Evolutionary conservation across 225 moss, liverwort and hornwort species (phyloP).

Genomic region (Bryoerythrophyllum caledonicum): DNA sequence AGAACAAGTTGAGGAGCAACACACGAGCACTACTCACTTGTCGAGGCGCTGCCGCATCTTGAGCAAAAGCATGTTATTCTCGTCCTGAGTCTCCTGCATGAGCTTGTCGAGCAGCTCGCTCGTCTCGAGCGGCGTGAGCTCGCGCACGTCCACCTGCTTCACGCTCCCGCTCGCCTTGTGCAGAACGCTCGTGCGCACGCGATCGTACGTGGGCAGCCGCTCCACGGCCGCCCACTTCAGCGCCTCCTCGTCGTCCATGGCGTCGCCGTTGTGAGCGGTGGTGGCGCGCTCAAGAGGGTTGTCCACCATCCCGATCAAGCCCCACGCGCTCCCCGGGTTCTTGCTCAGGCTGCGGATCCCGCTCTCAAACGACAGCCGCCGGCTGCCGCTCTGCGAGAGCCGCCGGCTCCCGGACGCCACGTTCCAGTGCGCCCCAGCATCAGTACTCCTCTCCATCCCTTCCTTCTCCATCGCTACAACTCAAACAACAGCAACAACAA

Average conservation of each 20-base stretch:
- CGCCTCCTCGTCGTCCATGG: constrained; percentile 64
- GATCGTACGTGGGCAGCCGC: constrained; percentile 58
- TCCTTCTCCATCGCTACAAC: constrained; percentile 14
- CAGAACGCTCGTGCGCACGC: constrained; percentile 49
- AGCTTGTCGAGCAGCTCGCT: constrained; percentile 47
- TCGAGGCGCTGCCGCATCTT: constrained; percentile 53
- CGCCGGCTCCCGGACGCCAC: constrained; percentile 1
- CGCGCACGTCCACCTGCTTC: constrained; percentile 51
- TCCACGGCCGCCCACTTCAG: constrained; percentile 59
- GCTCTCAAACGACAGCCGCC: constrained; percentile 5
- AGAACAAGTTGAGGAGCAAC: too few species aligned
- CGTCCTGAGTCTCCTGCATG: constrained; percentile 38
- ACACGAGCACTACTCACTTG: constrained; percentile 27
- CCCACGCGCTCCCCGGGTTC: constrained; percentile 37
- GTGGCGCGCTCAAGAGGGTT: constrained; percentile 46
- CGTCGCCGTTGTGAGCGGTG: constrained; percentile 24
- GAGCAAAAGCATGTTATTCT: constrained; percentile 32
- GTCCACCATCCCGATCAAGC: constrained; percentile 34
- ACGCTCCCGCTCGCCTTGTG: constrained; percentile 39
- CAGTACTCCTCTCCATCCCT: background rate
- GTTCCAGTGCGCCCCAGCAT: background rate
- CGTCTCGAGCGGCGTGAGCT: constrained; percentile 43
- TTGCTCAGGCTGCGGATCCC: constrained; percentile 37
- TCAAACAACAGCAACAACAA: background rate
- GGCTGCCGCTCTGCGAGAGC: constrained; percentile 29